Base-by-base conservation (phyloP, 129 eudicot genomes). In the Solidago caesia region DNA sequence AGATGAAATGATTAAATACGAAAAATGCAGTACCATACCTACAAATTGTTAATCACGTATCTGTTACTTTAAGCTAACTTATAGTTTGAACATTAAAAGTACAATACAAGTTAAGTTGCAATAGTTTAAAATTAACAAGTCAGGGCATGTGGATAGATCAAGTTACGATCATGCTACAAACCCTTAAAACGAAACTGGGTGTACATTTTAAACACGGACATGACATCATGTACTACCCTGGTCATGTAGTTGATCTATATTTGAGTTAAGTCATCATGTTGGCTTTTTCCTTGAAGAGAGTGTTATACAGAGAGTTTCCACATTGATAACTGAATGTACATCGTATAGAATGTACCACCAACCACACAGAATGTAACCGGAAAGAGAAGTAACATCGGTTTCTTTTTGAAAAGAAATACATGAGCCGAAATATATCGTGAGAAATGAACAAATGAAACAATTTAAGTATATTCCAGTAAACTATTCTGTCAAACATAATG, bases 11-110 rank as follows among this genome's bases (percentile, higher is more conserved):
- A 60, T 56, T 55, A 72, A 21, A 48, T 64, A 45, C 21, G 8
- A 72, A 42, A 73, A 44, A 62, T 56, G 72, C 21, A 42, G 60
- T 44, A 73, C 53, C 70, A 55, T 33, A 66, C 29, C 15, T 59
- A 72, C 65, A 4, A 75, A 45, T 83, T 6, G 11, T 26, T 59
- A 44, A 21, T 33, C 74, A 83, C 2, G 25, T 60, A 73, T 58
- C 62, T 52, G 49, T 68, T 58, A 79, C 72, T 71, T n/a, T 60
- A 45, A 47, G 13, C 29, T 27, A 64, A 53, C 47, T 70, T 42
- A 27, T 41, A 60, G 2, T 25, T 45, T 46, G 11, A 53, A 48
- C 67, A 58, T 33, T 49, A 14, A 9, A 48, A 7, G 70, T n/a
- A 81, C 53, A 27, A 15, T 13, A 70, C 44, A 15, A 14, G 8